These are phyloP conservation scores for Kodamaea suecica DNA, from an alignment of 1,139 yeast species.

Conservation along the genomic window DNA sequence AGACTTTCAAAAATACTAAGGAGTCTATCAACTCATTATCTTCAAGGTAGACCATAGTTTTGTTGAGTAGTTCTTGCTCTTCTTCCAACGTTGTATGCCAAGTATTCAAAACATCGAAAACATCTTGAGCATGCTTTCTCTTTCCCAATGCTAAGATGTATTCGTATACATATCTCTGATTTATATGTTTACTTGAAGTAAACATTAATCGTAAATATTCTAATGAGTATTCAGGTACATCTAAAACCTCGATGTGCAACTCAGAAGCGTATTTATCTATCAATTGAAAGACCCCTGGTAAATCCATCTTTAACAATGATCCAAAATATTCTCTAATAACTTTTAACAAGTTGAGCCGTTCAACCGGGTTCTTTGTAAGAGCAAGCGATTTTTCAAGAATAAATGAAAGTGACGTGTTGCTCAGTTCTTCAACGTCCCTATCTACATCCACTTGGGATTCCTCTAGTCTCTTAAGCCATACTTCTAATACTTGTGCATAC, in stretches of 20 bases:
- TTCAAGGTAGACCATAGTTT: constrained; percentile 16
- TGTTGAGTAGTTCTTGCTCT: constrained; percentile 27
- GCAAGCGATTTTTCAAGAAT: constrained; percentile 42
- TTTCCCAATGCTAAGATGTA: constrained; percentile 29
- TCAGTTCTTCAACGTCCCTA: constrained; percentile 5
- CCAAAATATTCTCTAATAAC: constrained; percentile 39
- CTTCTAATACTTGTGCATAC: constrained; percentile 46
- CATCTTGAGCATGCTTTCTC: no score
- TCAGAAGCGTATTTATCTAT: constrained; percentile 36
- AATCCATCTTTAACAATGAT: constrained; percentile 32
- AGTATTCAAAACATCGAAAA: constrained; percentile 2
- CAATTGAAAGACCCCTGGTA: constrained; percentile 33
- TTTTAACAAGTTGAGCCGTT: constrained; percentile 31
- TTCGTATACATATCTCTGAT: constrained; percentile 25
- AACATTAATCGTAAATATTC: no score
- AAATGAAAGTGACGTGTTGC: constrained; percentile 2
- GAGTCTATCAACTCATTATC: constrained; percentile 2
- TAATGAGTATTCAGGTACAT: no score
- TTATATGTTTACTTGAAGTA: background rate
- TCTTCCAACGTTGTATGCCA: constrained; percentile 18
- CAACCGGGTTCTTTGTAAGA: constrained; percentile 26
- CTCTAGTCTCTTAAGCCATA: constrained; percentile 27
- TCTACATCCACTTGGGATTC: constrained; percentile 6
- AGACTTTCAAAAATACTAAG: constrained; percentile 5
- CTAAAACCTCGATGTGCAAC: constrained; percentile 24